Conservation (phyloP, 2,329 filamentous ascomycete genomes). For the Trichoderma koningii region DNA sequence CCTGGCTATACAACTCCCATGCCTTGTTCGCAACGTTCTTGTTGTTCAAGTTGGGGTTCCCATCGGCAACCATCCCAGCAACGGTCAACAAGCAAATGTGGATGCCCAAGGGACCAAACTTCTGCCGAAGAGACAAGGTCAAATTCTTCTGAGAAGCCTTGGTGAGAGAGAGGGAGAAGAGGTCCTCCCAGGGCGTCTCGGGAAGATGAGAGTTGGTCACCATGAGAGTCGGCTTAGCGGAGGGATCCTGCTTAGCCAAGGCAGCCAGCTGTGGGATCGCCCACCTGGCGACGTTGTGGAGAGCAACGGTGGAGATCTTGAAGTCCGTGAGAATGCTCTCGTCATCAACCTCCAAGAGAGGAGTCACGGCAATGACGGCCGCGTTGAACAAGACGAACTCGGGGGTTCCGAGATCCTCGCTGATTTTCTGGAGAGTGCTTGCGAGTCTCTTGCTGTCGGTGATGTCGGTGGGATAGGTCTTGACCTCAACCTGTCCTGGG, state of each 20-base stretch:
- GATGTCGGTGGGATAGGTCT: constrained; percentile 49
- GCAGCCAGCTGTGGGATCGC: constrained; percentile 47
- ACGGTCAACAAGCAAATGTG: constrained; percentile 52
- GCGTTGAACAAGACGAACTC: constrained; percentile 57
- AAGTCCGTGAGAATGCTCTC: constrained; percentile 53
- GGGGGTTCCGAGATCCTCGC: constrained; percentile 45
- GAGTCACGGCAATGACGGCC: constrained; percentile 48
- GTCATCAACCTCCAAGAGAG: constrained; percentile 45
- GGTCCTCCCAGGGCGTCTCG: constrained; percentile 47
- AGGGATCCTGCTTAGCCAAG: constrained; percentile 36
- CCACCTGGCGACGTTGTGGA: constrained; percentile 51
- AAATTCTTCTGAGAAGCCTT: constrained; percentile 56
- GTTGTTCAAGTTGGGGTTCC: constrained; percentile 28
- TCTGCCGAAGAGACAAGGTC: constrained; percentile 46
- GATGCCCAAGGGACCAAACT: constrained; percentile 44
- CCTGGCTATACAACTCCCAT: constrained; percentile 30
- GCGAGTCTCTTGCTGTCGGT: constrained; percentile 43
- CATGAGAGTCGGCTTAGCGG: constrained; percentile 48
- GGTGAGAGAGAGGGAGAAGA: constrained; percentile 52
- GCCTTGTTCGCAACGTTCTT: constrained; percentile 29
- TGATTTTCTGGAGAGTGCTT: constrained; percentile 45
- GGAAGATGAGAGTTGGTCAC: constrained; percentile 53
- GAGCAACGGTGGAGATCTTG: constrained; percentile 50
- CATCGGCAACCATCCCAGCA: constrained; percentile 39
- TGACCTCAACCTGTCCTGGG: constrained; percentile 39